Evolutionary conservation across 176 grass and related monocot species (phyloP).

Genomic region (Phoenix dactylifera): DNA sequence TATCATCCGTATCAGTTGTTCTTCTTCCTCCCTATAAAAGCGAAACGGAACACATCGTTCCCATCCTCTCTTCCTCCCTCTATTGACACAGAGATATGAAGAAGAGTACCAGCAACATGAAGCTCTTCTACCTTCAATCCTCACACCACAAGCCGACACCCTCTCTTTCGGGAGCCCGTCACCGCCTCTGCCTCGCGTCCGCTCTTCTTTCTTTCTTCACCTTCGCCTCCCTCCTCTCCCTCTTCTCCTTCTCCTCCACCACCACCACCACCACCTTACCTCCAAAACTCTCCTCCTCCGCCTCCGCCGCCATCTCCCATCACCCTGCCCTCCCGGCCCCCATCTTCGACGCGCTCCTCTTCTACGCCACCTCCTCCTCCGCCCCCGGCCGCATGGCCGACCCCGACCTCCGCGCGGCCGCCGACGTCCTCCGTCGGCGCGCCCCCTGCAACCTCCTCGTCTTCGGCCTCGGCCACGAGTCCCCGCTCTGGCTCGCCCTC

Average conservation of each 20-base stretch:
- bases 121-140: too few relatives aligned
- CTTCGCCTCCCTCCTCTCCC: too few relatives aligned
- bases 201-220: too few relatives aligned
- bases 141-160: too few relatives aligned
- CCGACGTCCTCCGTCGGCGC: conserved; percentile 41
- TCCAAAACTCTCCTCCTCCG: neutral
- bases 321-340: neutral
- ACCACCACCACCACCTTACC: conserved; percentile 27
- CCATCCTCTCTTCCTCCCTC: too few relatives aligned
- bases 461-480: conserved; percentile 81
- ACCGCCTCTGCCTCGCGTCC: conserved; percentile 40
- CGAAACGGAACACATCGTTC: too few relatives aligned
- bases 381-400: conserved; percentile 55
- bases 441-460: conserved; percentile 76
- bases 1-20: too few relatives aligned
- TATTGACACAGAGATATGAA: too few relatives aligned
- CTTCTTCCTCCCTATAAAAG: too few relatives aligned
- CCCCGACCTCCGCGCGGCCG: conserved; percentile 49
- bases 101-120: too few relatives aligned
- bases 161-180: conserved; percentile 8
- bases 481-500: conserved; percentile 80
- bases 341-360: conserved; percentile 66
- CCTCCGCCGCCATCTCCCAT: neutral
- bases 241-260: conserved; percentile 22
- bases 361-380: conserved; percentile 57